Conservation (phyloP, 352 stramenopile genomes). For the Globisporangium solare region DNA sequence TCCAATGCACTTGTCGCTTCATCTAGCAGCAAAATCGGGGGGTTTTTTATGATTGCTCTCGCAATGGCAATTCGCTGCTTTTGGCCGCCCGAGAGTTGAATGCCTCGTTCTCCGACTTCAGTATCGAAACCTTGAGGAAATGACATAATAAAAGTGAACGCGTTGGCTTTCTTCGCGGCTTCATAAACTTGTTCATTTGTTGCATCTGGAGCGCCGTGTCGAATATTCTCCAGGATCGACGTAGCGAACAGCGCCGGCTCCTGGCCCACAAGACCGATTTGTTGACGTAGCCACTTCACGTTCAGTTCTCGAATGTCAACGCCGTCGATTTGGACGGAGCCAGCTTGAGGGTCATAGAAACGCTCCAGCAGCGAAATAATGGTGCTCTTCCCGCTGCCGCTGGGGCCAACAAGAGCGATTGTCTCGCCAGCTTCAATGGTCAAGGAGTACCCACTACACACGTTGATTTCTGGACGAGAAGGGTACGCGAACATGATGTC, state of each 20-base stretch:
- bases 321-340: slow-evolving; percentile 35
- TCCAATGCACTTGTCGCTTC: slow-evolving; percentile 12
- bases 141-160: slow-evolving; percentile 81
- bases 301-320: slow-evolving; percentile 56
- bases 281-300: slow-evolving; percentile 67
- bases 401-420: slow-evolving; percentile 36
- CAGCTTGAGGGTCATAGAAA: slow-evolving; percentile 68
- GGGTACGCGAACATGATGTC: slow-evolving; percentile 57
- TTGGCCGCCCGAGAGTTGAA: slow-evolving; percentile 89
- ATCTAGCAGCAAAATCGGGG: slow-evolving; percentile 74
- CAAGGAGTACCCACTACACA: slow-evolving; percentile 32
- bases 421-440: slow-evolving; percentile 32
- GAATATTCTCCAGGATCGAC: slow-evolving; percentile 60
- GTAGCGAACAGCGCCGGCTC: slow-evolving; percentile 28
- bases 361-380: slow-evolving; percentile 39
- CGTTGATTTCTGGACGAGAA: slow-evolving; percentile 22
- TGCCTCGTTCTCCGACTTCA: slow-evolving; percentile 59
- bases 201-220: slow-evolving; percentile 49
- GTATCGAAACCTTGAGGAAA: slow-evolving; percentile 88
- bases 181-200: slow-evolving; percentile 68
- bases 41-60: slow-evolving; percentile 72
- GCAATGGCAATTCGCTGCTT: slow-evolving; percentile 91
- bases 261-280: slow-evolving; percentile 91
- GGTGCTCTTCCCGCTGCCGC: slow-evolving; percentile 47
- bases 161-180: slow-evolving; percentile 71